phyloP scores from a whole-genome alignment of 176 grass and related monocot species.

The Oryza meyeriana region DNA sequence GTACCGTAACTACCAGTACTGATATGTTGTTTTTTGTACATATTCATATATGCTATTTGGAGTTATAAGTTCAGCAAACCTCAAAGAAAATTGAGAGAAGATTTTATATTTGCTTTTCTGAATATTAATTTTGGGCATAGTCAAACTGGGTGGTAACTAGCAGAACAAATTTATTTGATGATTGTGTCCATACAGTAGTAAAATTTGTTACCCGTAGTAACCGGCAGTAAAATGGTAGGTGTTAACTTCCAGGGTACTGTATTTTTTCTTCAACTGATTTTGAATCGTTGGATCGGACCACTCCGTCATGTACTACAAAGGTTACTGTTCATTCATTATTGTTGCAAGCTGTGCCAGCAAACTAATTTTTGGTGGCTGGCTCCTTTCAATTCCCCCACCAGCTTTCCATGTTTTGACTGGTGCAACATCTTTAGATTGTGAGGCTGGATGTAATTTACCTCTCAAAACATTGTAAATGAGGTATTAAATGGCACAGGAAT shows the following conservation, averaged over 20 bases:
- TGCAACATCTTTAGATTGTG: slow-evolving; percentile 2
- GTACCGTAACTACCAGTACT: not conserved
- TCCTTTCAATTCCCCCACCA: slow-evolving; percentile 13
- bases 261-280: not conserved
- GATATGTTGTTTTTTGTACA: not conserved
- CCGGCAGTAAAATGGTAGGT: not conserved
- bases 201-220: not conserved
- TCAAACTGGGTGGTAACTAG: not conserved
- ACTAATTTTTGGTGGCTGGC: slow-evolving; percentile 14
- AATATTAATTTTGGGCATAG: not conserved
- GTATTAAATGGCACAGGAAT: not conserved
- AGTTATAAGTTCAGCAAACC: not conserved
- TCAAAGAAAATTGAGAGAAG: not conserved
- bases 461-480: not conserved
- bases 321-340: not conserved
- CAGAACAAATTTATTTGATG: not conserved
- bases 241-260: not conserved
- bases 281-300: not conserved
- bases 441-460: slow-evolving; percentile 1
- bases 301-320: not conserved
- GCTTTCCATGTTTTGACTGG: not conserved
- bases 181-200: not conserved
- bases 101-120: not conserved
- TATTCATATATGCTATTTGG: not conserved
- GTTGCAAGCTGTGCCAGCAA: slow-evolving; percentile 17